Conservation (phyloP, 148 eudicot genomes). For the Polygonum aviculare region DNA sequence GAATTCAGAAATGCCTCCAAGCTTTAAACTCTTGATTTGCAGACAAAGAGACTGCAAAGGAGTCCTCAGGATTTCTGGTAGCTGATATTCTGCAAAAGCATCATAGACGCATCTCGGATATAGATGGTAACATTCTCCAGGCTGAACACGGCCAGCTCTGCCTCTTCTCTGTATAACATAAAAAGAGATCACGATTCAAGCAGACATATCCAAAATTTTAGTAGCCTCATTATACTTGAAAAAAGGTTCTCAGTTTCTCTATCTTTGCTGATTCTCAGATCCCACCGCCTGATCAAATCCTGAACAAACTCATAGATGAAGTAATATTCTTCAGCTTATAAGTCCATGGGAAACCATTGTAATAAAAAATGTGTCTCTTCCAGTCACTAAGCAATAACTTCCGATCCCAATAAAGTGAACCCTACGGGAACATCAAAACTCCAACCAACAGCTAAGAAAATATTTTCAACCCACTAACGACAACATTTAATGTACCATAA, state of each 20-base stretch:
- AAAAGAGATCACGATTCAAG: background rate
- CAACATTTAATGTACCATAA: background rate
- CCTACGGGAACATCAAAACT: background rate
- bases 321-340: background rate
- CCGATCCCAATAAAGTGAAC: background rate
- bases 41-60: slow-evolving; percentile 89
- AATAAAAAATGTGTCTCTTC: background rate
- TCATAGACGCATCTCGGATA: slow-evolving; percentile 88
- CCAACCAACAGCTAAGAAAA: slow-evolving; percentile 2
- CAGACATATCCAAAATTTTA: background rate
- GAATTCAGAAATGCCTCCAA: slow-evolving; percentile 78
- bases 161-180: slow-evolving; percentile 61
- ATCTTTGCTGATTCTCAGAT: background rate
- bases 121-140: slow-evolving; percentile 92
- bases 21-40: slow-evolving; percentile 94
- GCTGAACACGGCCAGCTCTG: slow-evolving; percentile 95
- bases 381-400: background rate
- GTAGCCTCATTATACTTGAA: background rate
- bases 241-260: background rate
- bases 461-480: background rate
- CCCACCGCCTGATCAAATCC: background rate
- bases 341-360: background rate
- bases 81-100: slow-evolving; percentile 89
- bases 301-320: background rate
- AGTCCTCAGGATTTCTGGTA: slow-evolving; percentile 87